These are phyloP conservation scores for Leersia perrieri DNA, from an alignment of 176 grass and related monocot genomes.

Conservation along the genomic window DNA sequence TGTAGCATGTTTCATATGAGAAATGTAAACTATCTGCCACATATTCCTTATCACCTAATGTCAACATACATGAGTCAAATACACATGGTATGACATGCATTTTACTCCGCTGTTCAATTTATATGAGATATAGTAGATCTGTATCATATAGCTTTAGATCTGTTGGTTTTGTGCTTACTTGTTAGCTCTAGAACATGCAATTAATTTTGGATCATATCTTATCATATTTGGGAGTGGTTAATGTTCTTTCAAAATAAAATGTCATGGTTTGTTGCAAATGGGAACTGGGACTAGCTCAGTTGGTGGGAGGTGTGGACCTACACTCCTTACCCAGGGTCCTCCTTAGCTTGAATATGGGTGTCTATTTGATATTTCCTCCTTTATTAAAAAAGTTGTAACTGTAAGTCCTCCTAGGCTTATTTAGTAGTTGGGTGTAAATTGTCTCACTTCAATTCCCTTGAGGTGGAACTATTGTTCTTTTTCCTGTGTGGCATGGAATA, in stretches of 20 bases:
- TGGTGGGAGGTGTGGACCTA: neutral
- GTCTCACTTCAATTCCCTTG: constrained; percentile 19
- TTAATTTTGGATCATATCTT: neutral
- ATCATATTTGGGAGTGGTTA: neutral
- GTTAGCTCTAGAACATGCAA: neutral
- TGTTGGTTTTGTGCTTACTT: neutral
- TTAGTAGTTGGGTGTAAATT: neutral
- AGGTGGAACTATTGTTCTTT: neutral
- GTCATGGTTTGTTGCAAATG: neutral
- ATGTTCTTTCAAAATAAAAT: neutral
- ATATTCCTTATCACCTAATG: constrained; percentile 20
- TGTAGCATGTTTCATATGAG: constrained; percentile 5
- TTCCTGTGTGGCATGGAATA: constrained; percentile 1
- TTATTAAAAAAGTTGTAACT: neutral
- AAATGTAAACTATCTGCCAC: constrained; percentile 21
- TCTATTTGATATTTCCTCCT: neutral
- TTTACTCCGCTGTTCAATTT: neutral
- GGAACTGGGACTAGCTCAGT: neutral
- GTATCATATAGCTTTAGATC: neutral
- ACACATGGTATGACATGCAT: constrained; percentile 9
- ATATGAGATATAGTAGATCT: neutral
- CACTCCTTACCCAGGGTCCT: neutral
- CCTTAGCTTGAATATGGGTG: neutral
- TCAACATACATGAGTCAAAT: constrained; percentile 21
- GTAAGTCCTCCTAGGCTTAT: neutral